Evolutionary conservation across 805 yeast species (phyloP).

Genomic region (Candida maris): DNA sequence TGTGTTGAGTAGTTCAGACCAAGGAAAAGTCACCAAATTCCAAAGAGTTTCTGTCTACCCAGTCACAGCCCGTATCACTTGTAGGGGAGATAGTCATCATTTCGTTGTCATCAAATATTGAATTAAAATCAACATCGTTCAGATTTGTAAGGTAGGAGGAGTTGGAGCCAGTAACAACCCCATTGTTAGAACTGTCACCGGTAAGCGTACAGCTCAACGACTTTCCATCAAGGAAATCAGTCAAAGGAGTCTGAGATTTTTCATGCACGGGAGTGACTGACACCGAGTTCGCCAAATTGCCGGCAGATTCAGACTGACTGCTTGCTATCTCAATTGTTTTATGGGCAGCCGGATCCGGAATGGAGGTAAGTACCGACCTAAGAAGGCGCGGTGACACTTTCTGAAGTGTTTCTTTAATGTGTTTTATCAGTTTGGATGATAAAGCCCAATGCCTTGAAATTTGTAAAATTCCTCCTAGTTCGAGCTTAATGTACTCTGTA

Average conservation of each 20-base stretch:
- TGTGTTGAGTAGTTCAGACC: no score
- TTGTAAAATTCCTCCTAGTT: slow-evolving; percentile 45
- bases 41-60: slow-evolving; percentile 49
- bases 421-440: slow-evolving; percentile 44
- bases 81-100: slow-evolving; percentile 23
- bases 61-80: slow-evolving; percentile 54
- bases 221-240: slow-evolving; percentile 1
- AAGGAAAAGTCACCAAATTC: slow-evolving; percentile 34
- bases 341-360: slow-evolving; percentile 17
- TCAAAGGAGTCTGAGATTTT: not conserved
- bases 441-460: slow-evolving; percentile 51
- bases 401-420: slow-evolving; percentile 42
- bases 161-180: not conserved
- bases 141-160: slow-evolving; percentile 7
- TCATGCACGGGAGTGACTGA: not conserved
- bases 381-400: slow-evolving; percentile 42
- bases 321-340: slow-evolving; percentile 5
- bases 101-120: slow-evolving; percentile 19
- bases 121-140: slow-evolving; percentile 27
- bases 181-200: slow-evolving; percentile 1
- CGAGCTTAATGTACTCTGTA: slow-evolving; percentile 47
- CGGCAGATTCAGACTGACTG: not conserved
- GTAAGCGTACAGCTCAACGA: slow-evolving; percentile 2
- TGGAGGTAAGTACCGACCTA: slow-evolving; percentile 33
- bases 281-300: not conserved